These are phyloP conservation scores for Symbiodinium natans DNA, from an alignment of 73 alveolate genomes.

Conservation along the genomic window DNA sequence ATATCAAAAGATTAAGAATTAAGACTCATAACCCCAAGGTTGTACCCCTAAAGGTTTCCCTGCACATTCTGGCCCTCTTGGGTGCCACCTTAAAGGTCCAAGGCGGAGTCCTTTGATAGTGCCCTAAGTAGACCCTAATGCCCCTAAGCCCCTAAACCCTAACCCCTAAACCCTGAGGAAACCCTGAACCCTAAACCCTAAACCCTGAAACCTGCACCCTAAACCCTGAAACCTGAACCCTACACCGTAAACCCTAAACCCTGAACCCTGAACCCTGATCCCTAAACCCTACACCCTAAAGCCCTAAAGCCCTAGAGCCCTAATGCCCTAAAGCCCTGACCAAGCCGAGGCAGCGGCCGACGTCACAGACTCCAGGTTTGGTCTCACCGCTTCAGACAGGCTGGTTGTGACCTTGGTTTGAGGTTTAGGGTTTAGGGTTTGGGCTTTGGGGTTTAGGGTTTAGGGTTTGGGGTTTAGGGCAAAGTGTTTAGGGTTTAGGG, in stretches of 20 bases:
- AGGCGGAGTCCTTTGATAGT: too few species aligned
- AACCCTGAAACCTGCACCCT: neutral
- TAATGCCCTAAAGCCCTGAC: too few species aligned
- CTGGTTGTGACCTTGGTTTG: neutral
- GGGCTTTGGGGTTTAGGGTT: neutral
- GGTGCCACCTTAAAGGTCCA: too few species aligned
- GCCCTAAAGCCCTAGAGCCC: neutral
- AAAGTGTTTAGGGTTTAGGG: too few species aligned
- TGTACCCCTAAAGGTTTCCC: too few species aligned
- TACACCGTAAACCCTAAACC: too few species aligned
- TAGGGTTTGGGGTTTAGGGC: neutral
- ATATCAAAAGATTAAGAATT: too few species aligned
- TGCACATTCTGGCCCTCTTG: too few species aligned
- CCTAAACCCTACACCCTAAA: neutral
- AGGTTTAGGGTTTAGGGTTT: neutral
- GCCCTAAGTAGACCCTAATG: too few species aligned
- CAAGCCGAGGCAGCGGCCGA: neutral
- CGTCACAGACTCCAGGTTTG: neutral
- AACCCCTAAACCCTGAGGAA: neutral
- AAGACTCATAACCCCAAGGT: too few species aligned
- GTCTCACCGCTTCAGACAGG: neutral
- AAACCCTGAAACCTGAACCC: neutral
- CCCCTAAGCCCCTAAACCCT: neutral
- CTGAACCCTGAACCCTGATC: too few species aligned
- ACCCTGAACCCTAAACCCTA: neutral